Conservation (phyloP, 2,329 filamentous ascomycete genomes). For the Hypoxylon sp. region DNA sequence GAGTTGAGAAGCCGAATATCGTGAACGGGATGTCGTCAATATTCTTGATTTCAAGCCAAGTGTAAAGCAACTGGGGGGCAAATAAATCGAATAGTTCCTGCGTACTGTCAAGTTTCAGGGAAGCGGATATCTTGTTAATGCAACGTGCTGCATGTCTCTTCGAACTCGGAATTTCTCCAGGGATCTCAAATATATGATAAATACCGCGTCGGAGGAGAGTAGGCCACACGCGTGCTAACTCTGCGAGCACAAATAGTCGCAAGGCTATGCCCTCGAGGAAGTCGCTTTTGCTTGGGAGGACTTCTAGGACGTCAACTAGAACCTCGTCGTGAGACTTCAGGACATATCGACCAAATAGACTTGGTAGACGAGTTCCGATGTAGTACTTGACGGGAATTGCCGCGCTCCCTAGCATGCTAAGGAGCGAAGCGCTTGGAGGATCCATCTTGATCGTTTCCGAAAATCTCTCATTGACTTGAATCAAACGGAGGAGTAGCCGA, state of each 20-base stretch:
- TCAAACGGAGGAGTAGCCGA: constrained; percentile 76
- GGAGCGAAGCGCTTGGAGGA: constrained; percentile 76
- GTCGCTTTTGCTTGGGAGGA: constrained; percentile 78
- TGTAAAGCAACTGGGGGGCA: constrained; percentile 88
- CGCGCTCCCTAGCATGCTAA: constrained; percentile 77
- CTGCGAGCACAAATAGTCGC: constrained; percentile 80
- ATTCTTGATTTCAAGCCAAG: constrained; percentile 80
- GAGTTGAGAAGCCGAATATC: constrained; percentile 83
- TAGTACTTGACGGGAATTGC: constrained; percentile 80
- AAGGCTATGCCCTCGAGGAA: constrained; percentile 87
- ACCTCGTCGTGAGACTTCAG: constrained; percentile 86
- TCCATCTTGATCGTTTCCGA: constrained; percentile 70
- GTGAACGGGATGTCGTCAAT: constrained; percentile 82
- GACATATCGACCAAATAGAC: constrained; percentile 85
- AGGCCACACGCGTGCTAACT: constrained; percentile 85
- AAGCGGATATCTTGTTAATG: constrained; percentile 73
- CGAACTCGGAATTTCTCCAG: constrained; percentile 76
- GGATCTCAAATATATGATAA: constrained; percentile 94
- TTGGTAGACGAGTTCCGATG: constrained; percentile 76
- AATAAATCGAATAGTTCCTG: constrained; percentile 85
- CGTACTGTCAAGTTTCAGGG: constrained; percentile 74
- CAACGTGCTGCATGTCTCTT: constrained; percentile 79
- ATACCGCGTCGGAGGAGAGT: constrained; percentile 88
- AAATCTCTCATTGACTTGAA: constrained; percentile 77
- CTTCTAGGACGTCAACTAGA: constrained; percentile 85